Evolutionary conservation across 371 early-diverging fungal genomes (phyloP).

Genomic region (Mucor lusitanicus): DNA sequence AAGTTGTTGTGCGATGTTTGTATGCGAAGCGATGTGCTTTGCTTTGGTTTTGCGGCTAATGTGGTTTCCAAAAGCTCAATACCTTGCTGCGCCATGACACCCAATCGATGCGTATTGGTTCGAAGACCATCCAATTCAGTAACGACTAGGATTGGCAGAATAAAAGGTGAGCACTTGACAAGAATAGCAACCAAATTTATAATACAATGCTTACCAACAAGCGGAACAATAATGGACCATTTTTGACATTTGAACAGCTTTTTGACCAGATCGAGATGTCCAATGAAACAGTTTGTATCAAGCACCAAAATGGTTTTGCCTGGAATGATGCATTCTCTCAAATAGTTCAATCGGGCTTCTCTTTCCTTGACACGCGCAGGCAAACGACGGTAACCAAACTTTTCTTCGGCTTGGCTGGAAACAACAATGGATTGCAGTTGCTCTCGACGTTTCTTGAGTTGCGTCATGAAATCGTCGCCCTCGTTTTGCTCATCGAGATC

Average conservation of each 20-base stretch:
- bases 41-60: constrained; percentile 37
- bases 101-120: constrained; percentile 58
- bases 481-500: constrained; percentile 32
- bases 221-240: constrained; percentile 64
- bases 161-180: no score
- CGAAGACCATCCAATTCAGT: constrained; percentile 69
- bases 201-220: constrained; percentile 48
- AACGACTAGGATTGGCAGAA: constrained; percentile 45
- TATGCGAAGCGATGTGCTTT: constrained; percentile 36
- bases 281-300: constrained; percentile 72
- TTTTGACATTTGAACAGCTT: constrained; percentile 53
- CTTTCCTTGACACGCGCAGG: constrained; percentile 35
- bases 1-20: constrained; percentile 73
- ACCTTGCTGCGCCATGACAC: constrained; percentile 54
- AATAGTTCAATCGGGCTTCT: constrained; percentile 32
- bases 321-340: constrained; percentile 39
- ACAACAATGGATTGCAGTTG: constrained; percentile 37
- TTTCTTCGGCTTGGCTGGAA: constrained; percentile 19
- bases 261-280: constrained; percentile 56
- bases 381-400: constrained; percentile 23
- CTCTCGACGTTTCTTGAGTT: constrained; percentile 46
- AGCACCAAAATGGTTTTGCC: constrained; percentile 60
- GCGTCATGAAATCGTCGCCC: constrained; percentile 45
- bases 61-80: constrained; percentile 54
- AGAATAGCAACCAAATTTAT: not conserved